Base-by-base conservation (phyloP, 306 rosid species). In the Styphnolobium japonicum region DNA sequence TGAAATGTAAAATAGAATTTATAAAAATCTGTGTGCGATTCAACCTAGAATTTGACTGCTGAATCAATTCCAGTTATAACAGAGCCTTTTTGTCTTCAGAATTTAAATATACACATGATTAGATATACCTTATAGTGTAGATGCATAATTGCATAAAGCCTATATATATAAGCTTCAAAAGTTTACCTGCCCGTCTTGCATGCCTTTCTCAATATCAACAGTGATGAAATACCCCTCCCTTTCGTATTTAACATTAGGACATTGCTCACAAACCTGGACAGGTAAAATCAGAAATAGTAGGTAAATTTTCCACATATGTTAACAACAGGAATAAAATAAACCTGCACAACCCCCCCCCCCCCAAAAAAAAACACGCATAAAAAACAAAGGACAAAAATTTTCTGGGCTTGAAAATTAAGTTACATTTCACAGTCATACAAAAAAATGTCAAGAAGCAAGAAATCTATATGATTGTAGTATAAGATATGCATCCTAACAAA, bases 151-250 rank as follows among this genome's bases (percentile, higher is more conserved):
- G 61, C 55, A 42, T 57, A 66, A 78, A 57, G 63, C 64, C 65
- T 52, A 65, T 11, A 45, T 11, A 45, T 62, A 62, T 16, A 61
- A 64, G 76, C 76, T 74, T 19, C 4, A 72, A 53, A 80, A 51
- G 77, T 90, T 89, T 91, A 95, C 99, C 89, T 95, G 93, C 43
- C 99, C 99, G 85, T 95, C 98, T 86, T 89, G 96, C 99, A 95
- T 93, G 86, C 99, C 99, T 82, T 95, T 95, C 89, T 95, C 99
- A 40, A 95, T 93, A 82, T 95, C 99, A 78, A 95, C 98, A 33
- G 97, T 93, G 55, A 93, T 63, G 43, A 88, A 91, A 85, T 93
- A 93, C 46, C 99, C 99, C 88, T 95, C 99, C 82, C 99, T 80
- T 81, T 79, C 98, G 51, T 73, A 95, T 88, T 95, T 93, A 78